Conservation (phyloP, 2,329 filamentous ascomycete species). For the Trichothecium sympodiale region DNA sequence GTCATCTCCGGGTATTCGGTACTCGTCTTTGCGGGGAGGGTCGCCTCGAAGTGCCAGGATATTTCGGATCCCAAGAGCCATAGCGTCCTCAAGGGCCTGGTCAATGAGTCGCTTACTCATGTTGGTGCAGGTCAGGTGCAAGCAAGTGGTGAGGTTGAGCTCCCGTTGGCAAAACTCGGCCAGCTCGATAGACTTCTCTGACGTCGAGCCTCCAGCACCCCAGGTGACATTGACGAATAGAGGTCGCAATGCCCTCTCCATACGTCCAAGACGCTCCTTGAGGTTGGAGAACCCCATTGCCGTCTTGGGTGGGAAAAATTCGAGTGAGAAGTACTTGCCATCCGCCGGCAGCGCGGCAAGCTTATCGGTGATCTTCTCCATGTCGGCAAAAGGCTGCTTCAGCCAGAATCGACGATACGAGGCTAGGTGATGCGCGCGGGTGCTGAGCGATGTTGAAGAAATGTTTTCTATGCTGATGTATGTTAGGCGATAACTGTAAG, state of each 20-base stretch:
- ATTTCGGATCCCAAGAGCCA: conserved; percentile 82
- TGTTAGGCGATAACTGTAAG: no score
- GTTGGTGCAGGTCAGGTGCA: conserved; percentile 96
- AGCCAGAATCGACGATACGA: no score
- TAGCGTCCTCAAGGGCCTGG: conserved; percentile 80
- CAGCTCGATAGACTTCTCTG: conserved; percentile 81
- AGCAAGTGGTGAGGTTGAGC: conserved; percentile 82
- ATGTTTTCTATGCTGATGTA: no score
- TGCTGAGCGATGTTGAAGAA: no score
- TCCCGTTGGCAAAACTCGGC: conserved; percentile 93
- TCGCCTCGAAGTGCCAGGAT: conserved; percentile 88
- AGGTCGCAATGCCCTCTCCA: conserved; percentile 82
- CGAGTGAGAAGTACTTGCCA: conserved; percentile 84
- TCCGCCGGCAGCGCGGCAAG: conserved; percentile 78
- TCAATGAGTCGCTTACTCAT: conserved; percentile 85
- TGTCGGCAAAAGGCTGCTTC: conserved; percentile 18
- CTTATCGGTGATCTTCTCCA: conserved; percentile 92
- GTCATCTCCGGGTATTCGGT: conserved; percentile 50
- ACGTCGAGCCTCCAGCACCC: conserved; percentile 91
- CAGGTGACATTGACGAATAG: conserved; percentile 97
- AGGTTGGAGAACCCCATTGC: conserved; percentile 92
- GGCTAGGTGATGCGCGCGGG: no score
- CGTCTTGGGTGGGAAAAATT: conserved; percentile 99
- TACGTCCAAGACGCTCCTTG: conserved; percentile 83
- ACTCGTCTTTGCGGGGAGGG: conserved; percentile 81